Base-by-base conservation (phyloP, 352 stramenopile species). In the Pythium coloratum region DNA sequence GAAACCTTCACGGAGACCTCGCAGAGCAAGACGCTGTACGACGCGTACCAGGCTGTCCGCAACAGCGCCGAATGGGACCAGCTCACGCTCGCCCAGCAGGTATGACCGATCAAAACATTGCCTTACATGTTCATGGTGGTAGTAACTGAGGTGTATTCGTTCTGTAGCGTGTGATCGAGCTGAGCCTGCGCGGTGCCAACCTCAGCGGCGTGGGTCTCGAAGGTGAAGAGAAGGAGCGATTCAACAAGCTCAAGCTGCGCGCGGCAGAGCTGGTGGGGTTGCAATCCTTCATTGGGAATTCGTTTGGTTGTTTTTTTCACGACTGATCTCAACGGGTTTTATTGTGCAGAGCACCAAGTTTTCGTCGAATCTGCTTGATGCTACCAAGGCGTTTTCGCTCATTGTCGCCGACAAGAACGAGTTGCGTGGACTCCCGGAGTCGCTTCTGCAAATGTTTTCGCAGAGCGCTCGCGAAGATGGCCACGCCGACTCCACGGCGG, bases 341-440 rank as follows among this genome's bases (percentile, higher is more conserved):
- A 1, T 62, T 33, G 7, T 2, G 38, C 16, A 94, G 86, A 96
- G 83, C 36, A 99, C 91, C 40, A 97, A 95, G 55, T 99, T 99
- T 62, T 92, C 83, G 42, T 99, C 98, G 69, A 99, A 99, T 76
- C 79, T 99, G 38, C 83, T 99, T 40, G 97, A 99, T 73, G 90
- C 93, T 1, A 99, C 97, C 28, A 99, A 99, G 77, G 84, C 84
- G 14, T 99, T 96, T 71, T 87, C 87, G 36, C 76, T 99, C 20
- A 82, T 82, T 16, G 76, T 99, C 12, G 92, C 85, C 0, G 84
- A 98, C 66, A 82, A 89, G 36, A 64, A 67, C 1, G 84, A 98
- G 51, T 58, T 99, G 10, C 80, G 95, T 47, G 96, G 94, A 1
- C 81, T 99, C 10, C 96, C 97, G 6, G 72, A 88, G n/a, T 98